A percentile compares a stretch with the other conserved stretches of the same genome.
Evolutionary conservation across 2,329 filamentous ascomycete species (phyloP).

Genomic region (Pseudomassariella vexata): DNA sequence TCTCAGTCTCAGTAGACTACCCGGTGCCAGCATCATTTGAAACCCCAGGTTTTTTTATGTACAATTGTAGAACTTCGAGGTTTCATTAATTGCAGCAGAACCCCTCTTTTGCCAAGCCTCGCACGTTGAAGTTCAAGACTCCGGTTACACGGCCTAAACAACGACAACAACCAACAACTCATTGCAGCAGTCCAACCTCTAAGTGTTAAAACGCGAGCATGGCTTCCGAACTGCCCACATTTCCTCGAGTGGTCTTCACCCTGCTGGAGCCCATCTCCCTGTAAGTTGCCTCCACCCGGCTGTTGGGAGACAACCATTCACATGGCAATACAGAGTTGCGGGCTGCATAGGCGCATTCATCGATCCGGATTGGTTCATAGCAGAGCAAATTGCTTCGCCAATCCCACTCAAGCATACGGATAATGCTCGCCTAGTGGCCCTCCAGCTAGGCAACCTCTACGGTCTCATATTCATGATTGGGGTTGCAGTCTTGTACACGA

Average conservation of each 20-base stretch:
- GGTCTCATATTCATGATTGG: slow-evolving; percentile 60
- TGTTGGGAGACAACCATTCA: not conserved
- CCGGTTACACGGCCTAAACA: slow-evolving; percentile 12
- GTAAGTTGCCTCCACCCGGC: slow-evolving; percentile 35
- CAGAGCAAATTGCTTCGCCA: slow-evolving; percentile 48
- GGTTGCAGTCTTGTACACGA: slow-evolving; percentile 57
- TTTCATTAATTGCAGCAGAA: too few relatives aligned
- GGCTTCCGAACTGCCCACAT: slow-evolving; percentile 55
- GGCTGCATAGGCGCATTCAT: slow-evolving; percentile 53
- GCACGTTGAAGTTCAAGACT: too few relatives aligned
- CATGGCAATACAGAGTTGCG: slow-evolving; percentile 43
- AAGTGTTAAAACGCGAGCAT: slow-evolving; percentile 35
- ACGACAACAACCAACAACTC: slow-evolving; percentile 1
- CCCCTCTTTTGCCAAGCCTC: too few relatives aligned
- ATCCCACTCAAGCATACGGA: slow-evolving; percentile 30
- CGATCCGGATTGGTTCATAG: slow-evolving; percentile 56
- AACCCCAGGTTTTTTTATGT: too few relatives aligned
- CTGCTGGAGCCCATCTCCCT: slow-evolving; percentile 63
- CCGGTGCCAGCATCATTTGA: too few relatives aligned
- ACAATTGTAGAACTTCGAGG: too few relatives aligned
- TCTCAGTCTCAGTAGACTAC: too few relatives aligned
- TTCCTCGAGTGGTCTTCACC: slow-evolving; percentile 63
- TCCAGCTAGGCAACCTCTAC: slow-evolving; percentile 67
- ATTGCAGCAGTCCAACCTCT: not conserved
- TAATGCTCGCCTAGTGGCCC: slow-evolving; percentile 50